Percentiles rank a stretch among this genome's conserved stretches.
Conservation (phyloP, 768 basidiomycete genomes). For the Crassisporium funariophilum region DNA sequence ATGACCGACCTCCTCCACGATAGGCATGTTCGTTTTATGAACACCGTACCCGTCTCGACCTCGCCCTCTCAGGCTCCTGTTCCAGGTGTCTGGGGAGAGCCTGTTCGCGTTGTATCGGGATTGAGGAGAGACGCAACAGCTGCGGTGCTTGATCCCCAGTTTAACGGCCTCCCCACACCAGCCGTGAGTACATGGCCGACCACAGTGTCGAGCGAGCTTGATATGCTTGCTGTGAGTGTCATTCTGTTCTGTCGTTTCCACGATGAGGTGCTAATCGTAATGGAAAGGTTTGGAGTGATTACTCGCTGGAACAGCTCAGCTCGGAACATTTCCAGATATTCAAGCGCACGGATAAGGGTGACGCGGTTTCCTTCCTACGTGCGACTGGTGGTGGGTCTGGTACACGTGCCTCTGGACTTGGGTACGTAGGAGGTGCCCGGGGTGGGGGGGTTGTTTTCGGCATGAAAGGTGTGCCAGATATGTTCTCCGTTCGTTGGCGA, state of each 20-base stretch:
- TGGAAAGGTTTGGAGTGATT: constrained; percentile 34
- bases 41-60: constrained; percentile 14
- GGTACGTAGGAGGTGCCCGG: constrained; percentile 37
- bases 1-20: constrained; percentile 37
- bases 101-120: constrained; percentile 37
- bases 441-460: constrained; percentile 38
- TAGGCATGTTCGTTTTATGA: constrained; percentile 37
- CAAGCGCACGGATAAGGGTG: constrained; percentile 33
- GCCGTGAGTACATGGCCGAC: constrained; percentile 38
- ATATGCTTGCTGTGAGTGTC: constrained; percentile 29
- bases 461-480: constrained; percentile 35
- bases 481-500: no score
- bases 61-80: constrained; percentile 1
- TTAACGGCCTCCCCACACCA: constrained; percentile 35
- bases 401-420: constrained; percentile 35
- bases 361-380: constrained; percentile 26
- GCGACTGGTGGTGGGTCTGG: constrained; percentile 31
- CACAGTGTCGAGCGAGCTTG: constrained; percentile 31
- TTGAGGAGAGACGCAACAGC: constrained; percentile 39
- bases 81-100: constrained; percentile 38
- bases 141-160: constrained; percentile 38
- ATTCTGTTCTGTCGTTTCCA: neutral
- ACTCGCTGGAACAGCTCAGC: constrained; percentile 36
- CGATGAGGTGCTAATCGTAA: neutral
- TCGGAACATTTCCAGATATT: constrained; percentile 31